phyloP scores from a whole-genome alignment of 2,329 filamentous ascomycete genomes.

The Curvularia sp. region DNA sequence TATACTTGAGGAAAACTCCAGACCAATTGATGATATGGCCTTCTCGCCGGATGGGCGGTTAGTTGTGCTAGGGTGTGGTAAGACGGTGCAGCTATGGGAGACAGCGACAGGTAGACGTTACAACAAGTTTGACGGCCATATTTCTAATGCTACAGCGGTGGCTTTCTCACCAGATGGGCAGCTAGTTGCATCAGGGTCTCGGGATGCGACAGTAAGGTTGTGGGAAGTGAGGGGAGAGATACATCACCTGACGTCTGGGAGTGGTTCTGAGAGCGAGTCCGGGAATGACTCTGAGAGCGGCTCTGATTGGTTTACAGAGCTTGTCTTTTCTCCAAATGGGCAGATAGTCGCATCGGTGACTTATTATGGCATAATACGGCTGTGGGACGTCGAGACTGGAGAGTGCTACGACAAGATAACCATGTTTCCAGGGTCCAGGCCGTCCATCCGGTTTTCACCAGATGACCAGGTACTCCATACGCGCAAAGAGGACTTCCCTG shows the following conservation, averaged over 20 bases:
- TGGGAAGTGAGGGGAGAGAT: background rate
- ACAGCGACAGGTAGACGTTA: background rate
- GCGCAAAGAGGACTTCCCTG: conserved; percentile 10
- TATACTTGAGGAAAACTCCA: conserved; percentile 4
- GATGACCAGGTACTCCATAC: conserved; percentile 11
- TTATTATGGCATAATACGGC: background rate
- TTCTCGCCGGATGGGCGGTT: background rate
- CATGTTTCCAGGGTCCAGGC: too few species aligned
- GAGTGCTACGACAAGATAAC: background rate
- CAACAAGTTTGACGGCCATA: conserved; percentile 12
- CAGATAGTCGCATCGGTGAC: conserved; percentile 5
- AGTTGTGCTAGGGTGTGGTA: background rate
- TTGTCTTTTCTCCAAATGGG: conserved; percentile 16
- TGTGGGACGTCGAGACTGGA: conserved; percentile 5
- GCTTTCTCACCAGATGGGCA: conserved; percentile 18
- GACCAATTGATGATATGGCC: background rate
- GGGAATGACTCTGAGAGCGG: too few species aligned
- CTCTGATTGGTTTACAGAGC: too few species aligned
- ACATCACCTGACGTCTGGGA: too few species aligned
- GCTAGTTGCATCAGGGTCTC: conserved; percentile 3
- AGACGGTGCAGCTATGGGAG: conserved; percentile 10
- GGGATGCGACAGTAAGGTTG: background rate
- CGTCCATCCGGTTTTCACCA: background rate
- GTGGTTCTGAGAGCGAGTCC: too few species aligned
- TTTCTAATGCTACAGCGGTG: background rate